A percentile compares a stretch with the other conserved stretches of the same genome.
phyloP scores from a whole-genome alignment of 306 rosid genomes.

The Cyclanthera cordifolia region DNA sequence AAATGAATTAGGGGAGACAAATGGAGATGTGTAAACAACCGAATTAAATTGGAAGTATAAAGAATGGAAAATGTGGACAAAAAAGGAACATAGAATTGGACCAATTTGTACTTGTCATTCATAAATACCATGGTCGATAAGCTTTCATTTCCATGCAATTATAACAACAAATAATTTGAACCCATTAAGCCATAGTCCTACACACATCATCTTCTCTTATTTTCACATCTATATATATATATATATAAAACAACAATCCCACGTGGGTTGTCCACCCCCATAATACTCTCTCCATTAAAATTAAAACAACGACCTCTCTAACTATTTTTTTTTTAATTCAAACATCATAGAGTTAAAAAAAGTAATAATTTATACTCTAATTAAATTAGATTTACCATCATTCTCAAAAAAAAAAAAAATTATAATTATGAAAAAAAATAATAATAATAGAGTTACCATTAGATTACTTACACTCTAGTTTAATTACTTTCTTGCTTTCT shows the following conservation, averaged over 20 bases:
- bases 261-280: constrained; percentile 1
- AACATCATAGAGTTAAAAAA: too few relatives aligned
- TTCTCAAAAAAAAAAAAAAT: too few relatives aligned
- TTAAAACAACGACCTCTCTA: not conserved
- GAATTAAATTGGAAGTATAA: not conserved
- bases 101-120: not conserved
- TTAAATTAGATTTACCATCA: too few relatives aligned
- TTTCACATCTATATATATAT: not conserved
- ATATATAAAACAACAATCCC: not conserved
- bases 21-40: not conserved
- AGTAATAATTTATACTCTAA: too few relatives aligned
- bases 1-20: not conserved
- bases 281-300: not conserved
- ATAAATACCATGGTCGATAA: not conserved
- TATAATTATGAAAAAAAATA: too few relatives aligned
- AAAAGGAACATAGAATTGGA: not conserved
- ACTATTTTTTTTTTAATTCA: not conserved
- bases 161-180: not conserved
- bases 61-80: not conserved
- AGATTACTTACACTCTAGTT: too few relatives aligned
- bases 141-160: not conserved
- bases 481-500: too few relatives aligned
- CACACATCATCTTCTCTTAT: not conserved
- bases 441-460: too few relatives aligned
- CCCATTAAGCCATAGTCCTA: not conserved